A percentile compares a stretch with the other conserved stretches of the same genome.
These are phyloP conservation scores for Leonotis leonurus DNA, from an alignment of 257 asterid genomes.

Conservation along the genomic window DNA sequence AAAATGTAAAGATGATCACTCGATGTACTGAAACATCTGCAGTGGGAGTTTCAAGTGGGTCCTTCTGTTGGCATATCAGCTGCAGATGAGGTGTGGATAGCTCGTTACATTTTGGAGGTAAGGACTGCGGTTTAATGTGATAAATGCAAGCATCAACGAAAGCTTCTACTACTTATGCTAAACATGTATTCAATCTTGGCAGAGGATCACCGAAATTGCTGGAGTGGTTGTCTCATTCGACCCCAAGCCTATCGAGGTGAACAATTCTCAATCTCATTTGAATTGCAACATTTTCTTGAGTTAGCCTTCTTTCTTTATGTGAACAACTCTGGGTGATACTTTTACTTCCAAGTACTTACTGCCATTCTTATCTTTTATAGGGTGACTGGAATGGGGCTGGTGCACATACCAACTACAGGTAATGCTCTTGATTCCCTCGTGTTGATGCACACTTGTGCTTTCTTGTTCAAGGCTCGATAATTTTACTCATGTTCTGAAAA, in stretches of 20 bases:
- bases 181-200: slow-evolving; percentile 9
- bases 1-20: neutral
- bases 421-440: neutral
- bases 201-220: slow-evolving; percentile 90
- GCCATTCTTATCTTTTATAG: slow-evolving; percentile 22
- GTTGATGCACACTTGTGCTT: neutral
- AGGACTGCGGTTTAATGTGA: neutral
- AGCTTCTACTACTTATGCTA: neutral
- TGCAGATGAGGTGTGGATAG: slow-evolving; percentile 73
- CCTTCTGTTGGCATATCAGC: slow-evolving; percentile 83
- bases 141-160: neutral
- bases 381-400: slow-evolving; percentile 97
- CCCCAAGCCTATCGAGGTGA: slow-evolving; percentile 73
- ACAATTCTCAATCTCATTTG: neutral
- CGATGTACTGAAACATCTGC: neutral
- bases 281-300: neutral
- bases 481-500: neutral
- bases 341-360: neutral
- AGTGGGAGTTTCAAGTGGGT: slow-evolving; percentile 97
- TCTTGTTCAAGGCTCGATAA: neutral
- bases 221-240: slow-evolving; percentile 70
- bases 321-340: neutral
- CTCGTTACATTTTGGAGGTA: slow-evolving; percentile 87
- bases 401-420: slow-evolving; percentile 88
- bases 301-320: neutral